Percentiles rank a stretch among this genome's conserved stretches.
Evolutionary conservation across 352 stramenopile genomes (phyloP).

Genomic region (Phytopythium vexans): DNA sequence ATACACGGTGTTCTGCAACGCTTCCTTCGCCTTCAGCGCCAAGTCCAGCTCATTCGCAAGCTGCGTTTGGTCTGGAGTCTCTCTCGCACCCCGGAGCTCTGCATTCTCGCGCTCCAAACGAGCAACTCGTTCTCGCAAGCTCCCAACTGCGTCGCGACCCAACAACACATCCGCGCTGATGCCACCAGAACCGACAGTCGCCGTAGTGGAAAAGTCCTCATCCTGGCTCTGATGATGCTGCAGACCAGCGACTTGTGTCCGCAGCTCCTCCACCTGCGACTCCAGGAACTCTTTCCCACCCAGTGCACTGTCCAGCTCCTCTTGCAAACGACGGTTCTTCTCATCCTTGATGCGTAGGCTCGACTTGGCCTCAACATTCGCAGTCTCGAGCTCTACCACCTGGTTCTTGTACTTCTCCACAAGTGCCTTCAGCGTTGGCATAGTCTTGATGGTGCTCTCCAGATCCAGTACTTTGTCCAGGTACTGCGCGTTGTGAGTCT

Average conservation of each 20-base stretch:
- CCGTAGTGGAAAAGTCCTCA: slow-evolving; percentile 34
- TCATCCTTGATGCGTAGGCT: slow-evolving; percentile 80
- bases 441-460: slow-evolving; percentile 85
- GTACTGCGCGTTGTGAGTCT: slow-evolving; percentile 76
- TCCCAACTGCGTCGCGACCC: slow-evolving; percentile 57
- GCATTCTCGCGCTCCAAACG: slow-evolving; percentile 76
- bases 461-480: slow-evolving; percentile 83
- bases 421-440: slow-evolving; percentile 69
- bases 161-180: slow-evolving; percentile 62
- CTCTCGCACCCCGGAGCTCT: slow-evolving; percentile 52
- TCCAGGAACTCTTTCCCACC: slow-evolving; percentile 85
- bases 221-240: slow-evolving; percentile 46
- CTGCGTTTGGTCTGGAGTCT: slow-evolving; percentile 42
- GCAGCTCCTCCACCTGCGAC: slow-evolving; percentile 78
- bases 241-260: slow-evolving; percentile 53
- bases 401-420: slow-evolving; percentile 90
- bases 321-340: slow-evolving; percentile 76
- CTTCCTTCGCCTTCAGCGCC: slow-evolving; percentile 69
- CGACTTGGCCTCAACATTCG: slow-evolving; percentile 74
- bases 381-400: slow-evolving; percentile 82
- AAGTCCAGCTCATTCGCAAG: slow-evolving; percentile 75
- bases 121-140: slow-evolving; percentile 55
- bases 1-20: slow-evolving; percentile 59
- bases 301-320: slow-evolving; percentile 79
- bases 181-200: slow-evolving; percentile 21